A percentile compares a stretch with the other conserved stretches of the same genome.
phyloP scores from a whole-genome alignment of 768 basidiomycete genomes.

The Kwoniella dendrophila region DNA sequence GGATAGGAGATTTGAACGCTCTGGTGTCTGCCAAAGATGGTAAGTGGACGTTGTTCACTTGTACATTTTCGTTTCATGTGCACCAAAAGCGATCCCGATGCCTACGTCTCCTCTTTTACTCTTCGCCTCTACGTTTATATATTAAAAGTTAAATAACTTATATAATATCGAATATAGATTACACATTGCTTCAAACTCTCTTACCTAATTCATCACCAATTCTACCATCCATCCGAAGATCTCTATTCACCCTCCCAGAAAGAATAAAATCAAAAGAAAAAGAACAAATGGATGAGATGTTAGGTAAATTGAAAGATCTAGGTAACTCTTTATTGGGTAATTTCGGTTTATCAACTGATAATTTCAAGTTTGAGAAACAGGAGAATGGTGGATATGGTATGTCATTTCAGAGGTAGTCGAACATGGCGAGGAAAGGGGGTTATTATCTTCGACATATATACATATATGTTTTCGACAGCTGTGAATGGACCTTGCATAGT shows the following conservation, averaged over 20 bases:
- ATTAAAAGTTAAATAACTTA: constrained; percentile 66
- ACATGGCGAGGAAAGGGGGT: no score
- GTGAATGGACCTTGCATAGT: no score
- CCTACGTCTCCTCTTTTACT: no score
- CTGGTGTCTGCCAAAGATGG: constrained; percentile 83
- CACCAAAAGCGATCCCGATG: no score
- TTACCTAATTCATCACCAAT: constrained; percentile 65
- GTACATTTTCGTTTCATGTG: no score
- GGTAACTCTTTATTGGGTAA: constrained; percentile 91
- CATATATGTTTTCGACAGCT: no score
- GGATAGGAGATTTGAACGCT: constrained; percentile 78
- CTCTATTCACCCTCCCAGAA: constrained; percentile 65
- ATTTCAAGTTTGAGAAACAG: constrained; percentile 94
- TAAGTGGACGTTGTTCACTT: constrained; percentile 68
- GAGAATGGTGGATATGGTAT: constrained; percentile 94
- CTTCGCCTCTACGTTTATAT: no score
- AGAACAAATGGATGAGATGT: constrained; percentile 85
- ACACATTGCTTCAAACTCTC: constrained; percentile 69
- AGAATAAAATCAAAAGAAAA: constrained; percentile 77
- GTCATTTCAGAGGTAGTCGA: constrained; percentile 66
- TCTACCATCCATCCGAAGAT: constrained; percentile 59
- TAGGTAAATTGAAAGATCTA: constrained; percentile 86
- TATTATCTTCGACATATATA: no score
- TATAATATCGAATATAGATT: constrained; percentile 72
- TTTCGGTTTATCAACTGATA: constrained; percentile 92